Evolutionary conservation across 2,329 filamentous ascomycete genomes (phyloP), one percentile per base, ranked within the genome.

Genomic region (Truncatella angustata): DNA sequence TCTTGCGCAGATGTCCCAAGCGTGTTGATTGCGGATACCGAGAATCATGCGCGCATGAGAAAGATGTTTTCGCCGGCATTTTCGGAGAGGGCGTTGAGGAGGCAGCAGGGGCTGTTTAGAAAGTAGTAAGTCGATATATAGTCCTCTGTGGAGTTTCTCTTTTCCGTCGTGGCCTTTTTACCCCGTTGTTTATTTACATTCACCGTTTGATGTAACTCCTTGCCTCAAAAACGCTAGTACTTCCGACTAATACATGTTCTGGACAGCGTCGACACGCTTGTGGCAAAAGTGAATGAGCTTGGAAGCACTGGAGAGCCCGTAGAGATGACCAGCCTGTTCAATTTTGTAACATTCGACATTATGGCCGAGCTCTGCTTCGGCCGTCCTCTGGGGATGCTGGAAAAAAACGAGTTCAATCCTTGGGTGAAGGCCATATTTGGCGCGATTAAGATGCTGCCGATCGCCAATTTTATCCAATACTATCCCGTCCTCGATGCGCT

Each of bases 251-350:
- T 5, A 42, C 37, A 18, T 18, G 10, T 5, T 3, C 4, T 11
- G 18, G 2, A 4, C 11, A 49, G 47, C 30, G 66, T 68, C 23
- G 62, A 70, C 36, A 54, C 71, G 20, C 66, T 75, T 44, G 63
- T 72, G 37, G 52, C 60, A 16, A 70, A 66, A 40, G 56, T 76
- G 34, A 60, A 60, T n/a, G 68, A 72, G n/a, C 50, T 59, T 6
- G 52, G 52, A 16, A 49, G 50, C 10, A 43, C 45, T 1, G 50
- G 48, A 2, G 44, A 44, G 14, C 46, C 60, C 6, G 50, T 63
- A 44, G 57, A 61, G 5, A 50, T 63, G 51, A 54, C 52, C 3
- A 52, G 51, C 21, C 44, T 55, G 51, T 58, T 54, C 48, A 56
- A 61, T 32, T 58, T 59, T 20, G 45, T 57, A 4, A 61, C 58